phyloP scores from a whole-genome alignment of 192 early-diverging fungal species.

The Glomus cerebriforme region DNA sequence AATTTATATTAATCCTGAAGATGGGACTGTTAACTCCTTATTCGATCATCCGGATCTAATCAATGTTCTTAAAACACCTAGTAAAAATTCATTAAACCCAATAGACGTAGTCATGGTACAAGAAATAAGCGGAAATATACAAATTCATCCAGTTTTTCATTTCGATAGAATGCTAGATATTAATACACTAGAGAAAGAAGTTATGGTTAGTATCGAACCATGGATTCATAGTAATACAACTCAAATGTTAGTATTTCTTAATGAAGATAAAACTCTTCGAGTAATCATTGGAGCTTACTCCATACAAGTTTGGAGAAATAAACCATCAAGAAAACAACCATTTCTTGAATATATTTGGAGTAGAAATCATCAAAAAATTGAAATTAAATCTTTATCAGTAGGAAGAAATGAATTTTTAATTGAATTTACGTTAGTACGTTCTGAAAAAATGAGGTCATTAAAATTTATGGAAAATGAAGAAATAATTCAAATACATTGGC shows the following conservation, averaged over 20 bases:
- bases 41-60: neutral
- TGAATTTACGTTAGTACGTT: neutral
- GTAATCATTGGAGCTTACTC: conserved; percentile 5
- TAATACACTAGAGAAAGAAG: too few relatives aligned
- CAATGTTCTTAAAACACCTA: neutral
- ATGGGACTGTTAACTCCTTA: neutral
- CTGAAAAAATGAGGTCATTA: neutral
- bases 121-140: too few relatives aligned
- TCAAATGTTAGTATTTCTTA: neutral
- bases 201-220: neutral
- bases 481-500: neutral
- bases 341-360: conserved; percentile 9
- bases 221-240: neutral
- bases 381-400: neutral
- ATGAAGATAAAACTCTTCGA: neutral
- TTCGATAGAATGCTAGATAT: too few relatives aligned
- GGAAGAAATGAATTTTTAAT: neutral
- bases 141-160: neutral
- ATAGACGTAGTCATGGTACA: neutral
- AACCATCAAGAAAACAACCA: too few relatives aligned
- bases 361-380: neutral
- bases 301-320: conserved; percentile 13
- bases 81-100: neutral
- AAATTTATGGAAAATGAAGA: too few relatives aligned
- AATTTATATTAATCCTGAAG: neutral